Percentiles rank a stretch among this genome's conserved stretches.
Evolutionary conservation across 148 eudicot species (phyloP).

Genomic region (Cornus kousa): DNA sequence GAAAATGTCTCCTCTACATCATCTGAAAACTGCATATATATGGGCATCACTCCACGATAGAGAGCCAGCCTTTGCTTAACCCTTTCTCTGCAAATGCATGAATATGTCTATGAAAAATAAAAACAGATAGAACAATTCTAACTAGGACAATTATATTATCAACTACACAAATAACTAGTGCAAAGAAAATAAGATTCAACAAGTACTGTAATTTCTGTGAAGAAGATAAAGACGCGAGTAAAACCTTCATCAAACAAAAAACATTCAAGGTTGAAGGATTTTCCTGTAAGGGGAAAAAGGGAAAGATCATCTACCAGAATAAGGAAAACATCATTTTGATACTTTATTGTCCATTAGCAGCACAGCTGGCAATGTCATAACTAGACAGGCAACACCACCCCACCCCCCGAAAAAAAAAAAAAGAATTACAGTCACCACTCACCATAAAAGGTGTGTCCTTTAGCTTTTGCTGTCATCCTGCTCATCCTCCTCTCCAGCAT

Average conservation of each 20-base stretch:
- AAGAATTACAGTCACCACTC: background rate
- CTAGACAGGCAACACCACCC: too few relatives aligned
- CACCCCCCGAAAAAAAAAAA: too few relatives aligned
- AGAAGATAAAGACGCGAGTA: background rate
- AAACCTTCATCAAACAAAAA: background rate
- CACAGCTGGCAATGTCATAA: too few relatives aligned
- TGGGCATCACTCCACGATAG: constrained; percentile 86
- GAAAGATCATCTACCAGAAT: too few relatives aligned
- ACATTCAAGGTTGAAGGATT: too few relatives aligned
- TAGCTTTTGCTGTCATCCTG: background rate
- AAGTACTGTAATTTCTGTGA: too few relatives aligned
- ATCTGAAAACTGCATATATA: constrained; percentile 87
- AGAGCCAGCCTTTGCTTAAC: constrained; percentile 83
- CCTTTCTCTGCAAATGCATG: constrained; percentile 54
- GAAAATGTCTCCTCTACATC: constrained; percentile 91
- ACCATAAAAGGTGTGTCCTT: background rate
- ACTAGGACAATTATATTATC: background rate
- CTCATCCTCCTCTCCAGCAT: background rate
- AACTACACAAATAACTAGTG: background rate
- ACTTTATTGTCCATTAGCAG: background rate
- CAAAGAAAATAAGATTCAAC: too few relatives aligned
- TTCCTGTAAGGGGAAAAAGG: too few relatives aligned
- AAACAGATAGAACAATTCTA: background rate
- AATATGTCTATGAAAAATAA: constrained; percentile 3
- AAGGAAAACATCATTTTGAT: too few relatives aligned